Percentiles rank a stretch among this genome's conserved stretches.
Conservation (phyloP, 768 basidiomycete species). For the Tylopilus sp. region DNA sequence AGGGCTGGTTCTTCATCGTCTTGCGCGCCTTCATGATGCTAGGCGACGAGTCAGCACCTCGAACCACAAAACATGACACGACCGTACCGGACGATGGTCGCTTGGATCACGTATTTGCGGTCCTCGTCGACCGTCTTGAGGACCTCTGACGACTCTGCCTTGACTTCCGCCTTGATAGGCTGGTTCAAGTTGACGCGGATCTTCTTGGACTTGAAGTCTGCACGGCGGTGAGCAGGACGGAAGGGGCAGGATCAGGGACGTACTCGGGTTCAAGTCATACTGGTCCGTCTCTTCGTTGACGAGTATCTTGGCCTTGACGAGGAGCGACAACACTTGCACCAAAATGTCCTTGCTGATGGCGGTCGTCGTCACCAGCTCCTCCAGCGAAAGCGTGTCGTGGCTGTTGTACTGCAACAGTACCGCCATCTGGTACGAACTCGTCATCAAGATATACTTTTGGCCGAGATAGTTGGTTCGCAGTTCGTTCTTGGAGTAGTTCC, state of each 20-base stretch:
- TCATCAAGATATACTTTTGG: slow-evolving; percentile 96
- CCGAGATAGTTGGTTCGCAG: slow-evolving; percentile 88
- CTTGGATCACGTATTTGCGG: slow-evolving; percentile 93
- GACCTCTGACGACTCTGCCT: slow-evolving; percentile 85
- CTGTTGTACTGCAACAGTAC: slow-evolving; percentile 94
- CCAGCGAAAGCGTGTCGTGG: slow-evolving; percentile 78
- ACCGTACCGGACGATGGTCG: slow-evolving; percentile 76
- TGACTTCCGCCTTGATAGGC: slow-evolving; percentile 93
- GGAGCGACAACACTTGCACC: slow-evolving; percentile 55
- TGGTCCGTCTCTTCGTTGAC: slow-evolving; percentile 85
- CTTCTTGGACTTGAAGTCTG: slow-evolving; percentile 92
- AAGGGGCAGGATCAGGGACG: slow-evolving; percentile 5
- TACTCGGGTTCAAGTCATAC: slow-evolving; percentile 88
- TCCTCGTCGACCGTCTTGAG: slow-evolving; percentile 96
- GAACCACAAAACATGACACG: not conserved
- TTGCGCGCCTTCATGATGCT: slow-evolving; percentile 96
- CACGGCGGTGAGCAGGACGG: not conserved
- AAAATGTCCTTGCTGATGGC: slow-evolving; percentile 77
- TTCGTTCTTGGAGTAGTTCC: slow-evolving; percentile 98
- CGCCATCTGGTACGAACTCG: slow-evolving; percentile 92
- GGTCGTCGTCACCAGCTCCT: slow-evolving; percentile 78
- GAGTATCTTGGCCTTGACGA: slow-evolving; percentile 87
- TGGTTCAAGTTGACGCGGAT: slow-evolving; percentile 87
- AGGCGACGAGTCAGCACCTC: not conserved
- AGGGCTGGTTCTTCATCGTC: slow-evolving; percentile 89